A percentile compares a stretch with the other conserved stretches of the same genome.
Evolutionary conservation across 192 early-diverging fungal genomes (phyloP).

Genomic region (Podila epigama): DNA sequence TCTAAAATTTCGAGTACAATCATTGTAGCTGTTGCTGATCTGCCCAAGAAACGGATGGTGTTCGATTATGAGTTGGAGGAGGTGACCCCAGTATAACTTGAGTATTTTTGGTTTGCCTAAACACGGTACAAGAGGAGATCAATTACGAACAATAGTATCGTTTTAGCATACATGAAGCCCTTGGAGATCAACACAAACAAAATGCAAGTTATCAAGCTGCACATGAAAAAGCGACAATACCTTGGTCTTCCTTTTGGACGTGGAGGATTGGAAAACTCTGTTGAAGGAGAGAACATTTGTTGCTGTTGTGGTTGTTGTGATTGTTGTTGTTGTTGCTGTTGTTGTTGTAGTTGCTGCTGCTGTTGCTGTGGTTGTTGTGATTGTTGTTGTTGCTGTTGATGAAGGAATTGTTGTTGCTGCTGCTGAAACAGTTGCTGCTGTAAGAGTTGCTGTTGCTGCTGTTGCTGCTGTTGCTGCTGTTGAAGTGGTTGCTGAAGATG

Average conservation of each 20-base stretch:
- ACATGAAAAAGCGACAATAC: constrained; percentile 5
- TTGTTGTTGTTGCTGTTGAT: constrained; percentile 23
- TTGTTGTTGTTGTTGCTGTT: constrained; percentile 3
- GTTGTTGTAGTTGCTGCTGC: constrained; percentile 3
- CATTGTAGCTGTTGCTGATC: constrained; percentile 34
- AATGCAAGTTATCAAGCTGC: not conserved
- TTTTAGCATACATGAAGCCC: too few species aligned
- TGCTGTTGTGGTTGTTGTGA: constrained; percentile 22
- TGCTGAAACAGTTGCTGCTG: constrained; percentile 15
- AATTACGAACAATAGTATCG: too few species aligned
- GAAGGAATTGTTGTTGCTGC: constrained; percentile 15
- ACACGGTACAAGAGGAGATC: not conserved
- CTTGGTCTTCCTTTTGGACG: constrained; percentile 47
- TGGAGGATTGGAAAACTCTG: constrained; percentile 35
- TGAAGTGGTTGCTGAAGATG: constrained; percentile 18
- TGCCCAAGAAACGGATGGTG: constrained; percentile 40
- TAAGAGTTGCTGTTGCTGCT: not conserved
- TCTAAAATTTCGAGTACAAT: too few species aligned
- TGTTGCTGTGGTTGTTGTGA: too few species aligned
- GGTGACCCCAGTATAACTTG: constrained; percentile 35
- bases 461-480: not conserved
- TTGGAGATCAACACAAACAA: not conserved
- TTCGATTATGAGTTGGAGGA: constrained; percentile 20
- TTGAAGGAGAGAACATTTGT: not conserved
- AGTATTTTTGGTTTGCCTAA: constrained; percentile 39